phyloP scores from a whole-genome alignment of 225 moss, liverwort and hornwort genomes.

The Anthoceros angustus region DNA sequence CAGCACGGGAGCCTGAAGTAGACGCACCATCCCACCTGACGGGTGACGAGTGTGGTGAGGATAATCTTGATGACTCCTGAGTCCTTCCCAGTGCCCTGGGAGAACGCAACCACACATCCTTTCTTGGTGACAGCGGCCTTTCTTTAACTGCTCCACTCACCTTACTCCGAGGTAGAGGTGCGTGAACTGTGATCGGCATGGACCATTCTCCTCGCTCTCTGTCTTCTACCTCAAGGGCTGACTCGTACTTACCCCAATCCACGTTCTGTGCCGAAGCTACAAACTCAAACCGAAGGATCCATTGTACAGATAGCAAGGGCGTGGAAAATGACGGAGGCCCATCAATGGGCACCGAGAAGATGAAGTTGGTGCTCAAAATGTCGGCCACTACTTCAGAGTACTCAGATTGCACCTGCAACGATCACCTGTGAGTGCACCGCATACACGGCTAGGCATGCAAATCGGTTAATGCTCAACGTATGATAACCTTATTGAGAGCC shows the following conservation, averaged over 20 bases:
- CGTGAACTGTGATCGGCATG: constrained; percentile 67
- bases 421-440: too few relatives aligned
- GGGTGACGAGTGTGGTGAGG: not conserved
- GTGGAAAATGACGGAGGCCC: constrained; percentile 80
- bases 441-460: too few relatives aligned
- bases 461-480: too few relatives aligned
- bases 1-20: not conserved
- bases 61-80: not conserved
- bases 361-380: constrained; percentile 72
- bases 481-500: constrained; percentile 69
- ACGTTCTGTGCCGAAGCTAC: constrained; percentile 61
- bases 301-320: constrained; percentile 68
- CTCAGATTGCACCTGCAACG: constrained; percentile 77
- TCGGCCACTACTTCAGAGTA: constrained; percentile 89
- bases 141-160: constrained; percentile 17
- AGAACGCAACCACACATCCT: constrained; percentile 9
- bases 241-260: constrained; percentile 63
- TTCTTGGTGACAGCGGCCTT: constrained; percentile 23
- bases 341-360: constrained; percentile 83
- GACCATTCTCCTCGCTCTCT: constrained; percentile 88
- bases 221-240: constrained; percentile 66
- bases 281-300: constrained; percentile 90
- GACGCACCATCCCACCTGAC: too few relatives aligned
- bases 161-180: constrained; percentile 29
- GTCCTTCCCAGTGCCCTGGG: not conserved